Conservation (phyloP, 2,329 filamentous ascomycete genomes). For the Penicillium sp. region DNA sequence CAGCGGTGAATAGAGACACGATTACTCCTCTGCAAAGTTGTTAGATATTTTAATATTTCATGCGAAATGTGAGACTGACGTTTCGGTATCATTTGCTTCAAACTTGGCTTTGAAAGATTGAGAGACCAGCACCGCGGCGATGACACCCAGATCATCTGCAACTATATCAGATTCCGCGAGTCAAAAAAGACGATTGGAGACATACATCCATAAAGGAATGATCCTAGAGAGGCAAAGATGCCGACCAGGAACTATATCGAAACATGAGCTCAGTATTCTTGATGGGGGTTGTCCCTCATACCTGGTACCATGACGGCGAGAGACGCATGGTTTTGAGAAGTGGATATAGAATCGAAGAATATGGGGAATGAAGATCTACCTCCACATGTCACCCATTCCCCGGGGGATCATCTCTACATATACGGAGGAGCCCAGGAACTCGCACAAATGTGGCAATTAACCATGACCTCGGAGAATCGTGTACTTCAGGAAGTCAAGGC, state of each 20-base stretch:
- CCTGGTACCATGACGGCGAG: conserved; percentile 58
- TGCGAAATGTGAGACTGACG: conserved; percentile 17
- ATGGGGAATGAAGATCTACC: conserved; percentile 23
- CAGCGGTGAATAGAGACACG: conserved; percentile 73
- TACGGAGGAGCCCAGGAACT: conserved; percentile 1
- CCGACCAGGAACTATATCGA: conserved; percentile 52
- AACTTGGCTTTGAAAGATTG: conserved; percentile 35
- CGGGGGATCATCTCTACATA: conserved; percentile 12
- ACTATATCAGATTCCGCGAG: neutral
- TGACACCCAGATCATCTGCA: conserved; percentile 56
- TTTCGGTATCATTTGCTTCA: conserved; percentile 27
- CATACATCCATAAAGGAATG: conserved; percentile 54
- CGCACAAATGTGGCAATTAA: conserved; percentile 1
- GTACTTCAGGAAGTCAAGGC: neutral
- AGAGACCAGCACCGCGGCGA: conserved; percentile 54
- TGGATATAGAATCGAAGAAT: conserved; percentile 4
- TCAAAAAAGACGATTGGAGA: neutral
- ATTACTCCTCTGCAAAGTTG: conserved; percentile 57
- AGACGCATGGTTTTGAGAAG: conserved; percentile 46
- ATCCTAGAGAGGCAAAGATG: conserved; percentile 58
- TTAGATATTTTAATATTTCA: neutral
- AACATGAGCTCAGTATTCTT: neutral
- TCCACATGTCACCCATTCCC: conserved; percentile 11
- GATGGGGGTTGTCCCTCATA: conserved; percentile 23
- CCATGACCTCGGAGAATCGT: conserved; percentile 3